Conservation (phyloP, 352 stramenopile genomes). For the Phytopythium chamaehyphon region DNA sequence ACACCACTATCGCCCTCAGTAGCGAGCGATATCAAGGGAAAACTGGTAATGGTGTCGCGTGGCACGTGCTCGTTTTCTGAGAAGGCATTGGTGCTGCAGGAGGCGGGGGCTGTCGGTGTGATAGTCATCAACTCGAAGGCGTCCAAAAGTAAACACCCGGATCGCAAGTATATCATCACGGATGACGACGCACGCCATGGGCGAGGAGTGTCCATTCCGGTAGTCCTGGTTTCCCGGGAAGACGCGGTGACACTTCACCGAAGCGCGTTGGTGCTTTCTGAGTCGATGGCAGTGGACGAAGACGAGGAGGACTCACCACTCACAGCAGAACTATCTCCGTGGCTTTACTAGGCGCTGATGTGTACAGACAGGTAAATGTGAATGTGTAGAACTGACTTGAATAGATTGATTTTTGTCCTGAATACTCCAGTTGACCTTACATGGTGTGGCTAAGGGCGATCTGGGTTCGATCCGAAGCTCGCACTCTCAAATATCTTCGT, state of each 20-base stretch:
- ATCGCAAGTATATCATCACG: slow-evolving; percentile 62
- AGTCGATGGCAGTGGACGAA: slow-evolving; percentile 11
- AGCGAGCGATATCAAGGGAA: slow-evolving; percentile 26
- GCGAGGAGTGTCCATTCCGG: slow-evolving; percentile 48
- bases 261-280: slow-evolving; percentile 6
- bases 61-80: slow-evolving; percentile 74
- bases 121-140: slow-evolving; percentile 72
- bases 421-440: background rate
- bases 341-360: slow-evolving; percentile 37
- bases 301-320: slow-evolving; percentile 11
- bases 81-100: slow-evolving; percentile 67
- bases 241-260: slow-evolving; percentile 48
- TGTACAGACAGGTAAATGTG: background rate
- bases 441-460: no score
- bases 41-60: slow-evolving; percentile 63
- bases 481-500: slow-evolving; percentile 34
- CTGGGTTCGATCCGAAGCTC: background rate
- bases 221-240: slow-evolving; percentile 59
- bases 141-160: slow-evolving; percentile 26
- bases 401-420: background rate
- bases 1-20: slow-evolving; percentile 16
- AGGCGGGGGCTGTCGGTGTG: slow-evolving; percentile 46
- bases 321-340: slow-evolving; percentile 51
- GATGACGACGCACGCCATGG: slow-evolving; percentile 47
- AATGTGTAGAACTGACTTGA: slow-evolving; percentile 1